A percentile compares a stretch with the other conserved stretches of the same genome.
Evolutionary conservation across 1,284 basidiomycete genomes (phyloP).

Genomic region (Golubevia pallescens): DNA sequence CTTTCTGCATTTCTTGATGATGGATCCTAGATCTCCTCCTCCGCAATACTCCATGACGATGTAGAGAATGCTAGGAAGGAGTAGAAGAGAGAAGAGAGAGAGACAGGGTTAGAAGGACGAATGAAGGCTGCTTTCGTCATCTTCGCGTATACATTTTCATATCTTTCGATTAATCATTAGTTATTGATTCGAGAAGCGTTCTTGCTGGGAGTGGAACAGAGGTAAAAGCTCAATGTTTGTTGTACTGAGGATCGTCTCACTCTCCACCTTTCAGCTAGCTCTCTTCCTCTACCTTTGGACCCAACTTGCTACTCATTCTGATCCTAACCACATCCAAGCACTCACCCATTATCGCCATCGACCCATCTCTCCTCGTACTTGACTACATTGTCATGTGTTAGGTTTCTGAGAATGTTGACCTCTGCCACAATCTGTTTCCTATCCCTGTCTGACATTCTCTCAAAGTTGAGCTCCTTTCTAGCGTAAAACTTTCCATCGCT

Average conservation of each 20-base stretch:
- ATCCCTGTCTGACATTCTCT: constrained; percentile 34
- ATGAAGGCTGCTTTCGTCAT: constrained; percentile 1
- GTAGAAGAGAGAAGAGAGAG: neutral
- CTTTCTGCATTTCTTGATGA: constrained; percentile 27
- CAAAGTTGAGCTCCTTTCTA: constrained; percentile 38
- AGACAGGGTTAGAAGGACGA: neutral
- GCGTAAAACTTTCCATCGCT: constrained; percentile 36
- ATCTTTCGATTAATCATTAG: neutral
- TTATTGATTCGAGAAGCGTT: constrained; percentile 3
- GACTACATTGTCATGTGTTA: constrained; percentile 41
- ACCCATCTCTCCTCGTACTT: constrained; percentile 39
- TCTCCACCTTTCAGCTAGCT: no score
- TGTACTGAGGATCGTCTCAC: neutral
- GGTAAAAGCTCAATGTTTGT: neutral
- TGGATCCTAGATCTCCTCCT: constrained; percentile 34
- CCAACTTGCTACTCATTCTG: no score
- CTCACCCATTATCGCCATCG: constrained; percentile 25
- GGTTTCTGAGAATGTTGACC: constrained; percentile 37
- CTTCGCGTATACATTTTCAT: neutral
- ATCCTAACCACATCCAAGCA: neutral
- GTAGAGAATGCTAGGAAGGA: constrained; percentile 24
- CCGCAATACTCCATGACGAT: constrained; percentile 47
- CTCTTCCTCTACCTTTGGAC: no score
- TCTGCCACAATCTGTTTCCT: constrained; percentile 35
- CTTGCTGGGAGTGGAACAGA: neutral